A percentile compares a stretch with the other conserved stretches of the same genome.
phyloP scores from a whole-genome alignment of 106 monocot genomes.

The Ottelia alismoides region DNA sequence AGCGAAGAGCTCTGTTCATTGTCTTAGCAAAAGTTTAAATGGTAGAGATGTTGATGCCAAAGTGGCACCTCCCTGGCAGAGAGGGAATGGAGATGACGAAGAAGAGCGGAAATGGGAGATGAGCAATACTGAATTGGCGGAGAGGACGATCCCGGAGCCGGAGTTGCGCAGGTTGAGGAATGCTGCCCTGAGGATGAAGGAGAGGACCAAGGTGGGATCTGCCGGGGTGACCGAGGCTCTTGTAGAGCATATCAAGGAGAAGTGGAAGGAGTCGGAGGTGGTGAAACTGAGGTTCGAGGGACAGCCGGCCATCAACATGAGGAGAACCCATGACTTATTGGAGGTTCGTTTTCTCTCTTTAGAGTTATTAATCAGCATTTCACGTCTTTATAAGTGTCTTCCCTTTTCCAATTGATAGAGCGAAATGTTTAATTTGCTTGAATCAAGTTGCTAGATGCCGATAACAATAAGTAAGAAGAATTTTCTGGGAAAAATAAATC shows the following conservation, averaged over 20 bases:
- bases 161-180: constrained; percentile 75
- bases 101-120: constrained; percentile 8
- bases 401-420: too few species aligned
- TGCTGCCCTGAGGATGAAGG: constrained; percentile 74
- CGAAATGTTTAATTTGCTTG: too few species aligned
- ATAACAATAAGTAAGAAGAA: too few species aligned
- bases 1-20: background rate
- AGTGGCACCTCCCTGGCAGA: constrained; percentile 48
- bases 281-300: constrained; percentile 83
- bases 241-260: constrained; percentile 59
- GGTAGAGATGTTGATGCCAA: background rate
- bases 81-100: constrained; percentile 2
- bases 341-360: constrained; percentile 39
- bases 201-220: constrained; percentile 72
- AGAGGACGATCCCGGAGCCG: constrained; percentile 66
- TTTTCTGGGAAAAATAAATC: too few species aligned
- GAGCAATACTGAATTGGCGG: constrained; percentile 77
- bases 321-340: constrained; percentile 62
- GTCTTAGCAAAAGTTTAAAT: background rate
- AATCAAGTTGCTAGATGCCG: too few species aligned
- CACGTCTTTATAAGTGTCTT: too few species aligned
- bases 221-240: constrained; percentile 69
- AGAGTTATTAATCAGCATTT: background rate
- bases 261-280: constrained; percentile 75
- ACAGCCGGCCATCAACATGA: constrained; percentile 67